These are phyloP conservation scores for Leishmania guyanensis DNA, from an alignment of 208 protist species.

Conservation along the genomic window DNA sequence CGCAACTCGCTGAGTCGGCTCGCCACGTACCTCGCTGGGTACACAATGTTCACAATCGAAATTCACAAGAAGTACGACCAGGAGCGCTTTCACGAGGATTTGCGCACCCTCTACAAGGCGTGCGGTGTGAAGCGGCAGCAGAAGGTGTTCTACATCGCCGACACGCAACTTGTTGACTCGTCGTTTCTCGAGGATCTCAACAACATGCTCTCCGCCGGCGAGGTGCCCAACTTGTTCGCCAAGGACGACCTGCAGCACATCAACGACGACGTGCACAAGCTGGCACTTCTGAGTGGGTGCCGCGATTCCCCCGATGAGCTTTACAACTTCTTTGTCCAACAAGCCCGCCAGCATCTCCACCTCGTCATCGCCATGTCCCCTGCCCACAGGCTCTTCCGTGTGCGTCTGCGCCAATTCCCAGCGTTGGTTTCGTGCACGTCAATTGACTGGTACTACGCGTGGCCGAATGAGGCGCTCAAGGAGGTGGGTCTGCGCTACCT, in stretches of 20 bases:
- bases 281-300: conserved; percentile 87
- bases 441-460: conserved; percentile 99
- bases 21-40: conserved; percentile 95
- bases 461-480: conserved; percentile 97
- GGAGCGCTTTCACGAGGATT: conserved; percentile 97
- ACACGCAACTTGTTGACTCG: conserved; percentile 97
- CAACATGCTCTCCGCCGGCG: conserved; percentile 97
- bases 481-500: conserved; percentile 93
- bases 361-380: conserved; percentile 98
- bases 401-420: conserved; percentile 98
- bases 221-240: conserved; percentile 98
- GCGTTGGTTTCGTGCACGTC: conserved; percentile 97
- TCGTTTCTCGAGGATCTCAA: conserved; percentile 98
- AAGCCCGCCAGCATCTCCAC: conserved; percentile 95
- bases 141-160: conserved; percentile 98
- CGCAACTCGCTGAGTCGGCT: conserved; percentile 96
- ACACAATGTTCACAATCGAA: conserved; percentile 96
- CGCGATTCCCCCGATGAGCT: conserved; percentile 93
- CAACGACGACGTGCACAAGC: conserved; percentile 90
- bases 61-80: conserved; percentile 96
- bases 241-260: conserved; percentile 96
- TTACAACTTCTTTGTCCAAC: conserved; percentile 97
- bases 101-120: conserved; percentile 95
- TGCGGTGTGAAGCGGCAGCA: conserved; percentile 94
- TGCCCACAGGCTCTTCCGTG: conserved; percentile 95